Conservation (phyloP, 2,329 filamentous ascomycete genomes). For the Bipolaris gigantea region DNA sequence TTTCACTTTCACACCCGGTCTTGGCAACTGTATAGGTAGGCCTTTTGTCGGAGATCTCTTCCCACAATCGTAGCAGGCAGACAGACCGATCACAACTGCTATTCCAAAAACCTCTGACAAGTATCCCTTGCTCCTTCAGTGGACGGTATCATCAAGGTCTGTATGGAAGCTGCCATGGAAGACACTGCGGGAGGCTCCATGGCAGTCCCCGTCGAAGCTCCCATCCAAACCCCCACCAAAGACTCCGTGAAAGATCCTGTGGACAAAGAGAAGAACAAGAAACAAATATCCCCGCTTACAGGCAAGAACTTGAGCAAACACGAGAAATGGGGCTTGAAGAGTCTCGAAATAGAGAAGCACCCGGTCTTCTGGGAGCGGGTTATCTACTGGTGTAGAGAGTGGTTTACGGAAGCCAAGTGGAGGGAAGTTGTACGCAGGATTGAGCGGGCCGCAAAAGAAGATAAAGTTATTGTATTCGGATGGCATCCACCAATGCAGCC, state of each 20-base stretch:
- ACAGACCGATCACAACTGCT: background rate
- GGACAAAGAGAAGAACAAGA: background rate
- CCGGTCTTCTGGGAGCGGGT: conserved; percentile 10
- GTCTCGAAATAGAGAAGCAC: conserved; percentile 13
- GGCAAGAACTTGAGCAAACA: conserved; percentile 13
- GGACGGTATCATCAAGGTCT: background rate
- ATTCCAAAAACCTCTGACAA: too few species aligned
- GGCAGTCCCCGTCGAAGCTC: background rate
- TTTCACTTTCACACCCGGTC: background rate
- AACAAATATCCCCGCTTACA: background rate
- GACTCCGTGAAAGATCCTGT: background rate
- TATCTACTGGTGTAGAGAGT: conserved; percentile 12
- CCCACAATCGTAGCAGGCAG: background rate
- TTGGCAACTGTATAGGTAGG: background rate
- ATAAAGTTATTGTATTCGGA: conserved; percentile 2
- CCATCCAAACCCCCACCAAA: background rate
- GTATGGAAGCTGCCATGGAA: background rate
- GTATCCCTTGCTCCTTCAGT: too few species aligned
- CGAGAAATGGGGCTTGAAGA: conserved; percentile 20
- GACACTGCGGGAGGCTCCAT: too few species aligned
- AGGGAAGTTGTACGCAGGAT: conserved; percentile 5
- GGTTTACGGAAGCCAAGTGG: conserved; percentile 18
- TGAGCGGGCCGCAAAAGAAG: conserved; percentile 7
- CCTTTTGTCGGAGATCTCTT: background rate
- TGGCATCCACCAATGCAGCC: background rate